A percentile compares a stretch with the other conserved stretches of the same genome.
These are phyloP conservation scores for Fagopyrum homotropicum DNA, from an alignment of 148 eudicot genomes.

Conservation along the genomic window DNA sequence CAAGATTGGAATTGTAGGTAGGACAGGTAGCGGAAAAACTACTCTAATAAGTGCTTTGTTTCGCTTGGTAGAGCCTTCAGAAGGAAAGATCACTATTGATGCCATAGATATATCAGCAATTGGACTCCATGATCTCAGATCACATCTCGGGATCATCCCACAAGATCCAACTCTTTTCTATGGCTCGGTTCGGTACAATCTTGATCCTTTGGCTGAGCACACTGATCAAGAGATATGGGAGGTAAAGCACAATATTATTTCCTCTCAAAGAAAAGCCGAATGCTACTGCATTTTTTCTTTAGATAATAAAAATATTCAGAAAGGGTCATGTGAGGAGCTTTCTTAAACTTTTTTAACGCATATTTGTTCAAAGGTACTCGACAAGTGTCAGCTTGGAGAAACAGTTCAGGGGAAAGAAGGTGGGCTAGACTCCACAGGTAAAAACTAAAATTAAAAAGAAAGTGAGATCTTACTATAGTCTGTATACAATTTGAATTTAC, in stretches of 20 bases:
- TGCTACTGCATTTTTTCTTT: too few relatives aligned
- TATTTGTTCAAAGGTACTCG: slow-evolving; percentile 33
- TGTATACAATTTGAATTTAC: not conserved
- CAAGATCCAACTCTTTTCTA: slow-evolving; percentile 50
- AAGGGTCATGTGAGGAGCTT: too few relatives aligned
- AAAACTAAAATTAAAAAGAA: not conserved
- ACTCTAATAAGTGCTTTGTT: slow-evolving; percentile 46
- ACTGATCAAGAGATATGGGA: slow-evolving; percentile 49
- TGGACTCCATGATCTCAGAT: slow-evolving; percentile 58
- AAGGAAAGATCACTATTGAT: slow-evolving; percentile 44
- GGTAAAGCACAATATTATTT: slow-evolving; percentile 16
- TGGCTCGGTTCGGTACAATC: slow-evolving; percentile 46
- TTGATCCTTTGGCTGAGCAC: slow-evolving; percentile 48
- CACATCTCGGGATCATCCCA: slow-evolving; percentile 48
- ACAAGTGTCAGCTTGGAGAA: slow-evolving; percentile 45
- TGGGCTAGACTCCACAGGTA: slow-evolving; percentile 50
- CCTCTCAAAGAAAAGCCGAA: not conserved
- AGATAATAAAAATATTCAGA: too few relatives aligned
- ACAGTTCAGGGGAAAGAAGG: slow-evolving; percentile 36
- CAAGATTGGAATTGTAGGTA: slow-evolving; percentile 54
- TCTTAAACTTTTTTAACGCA: not conserved
- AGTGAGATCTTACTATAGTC: not conserved
- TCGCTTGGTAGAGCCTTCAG: slow-evolving; percentile 52
- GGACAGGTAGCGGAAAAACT: slow-evolving; percentile 61
- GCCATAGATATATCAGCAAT: slow-evolving; percentile 32